Conservation (phyloP, 2,329 filamentous ascomycete genomes). For the Aspergillus luchuensis region DNA sequence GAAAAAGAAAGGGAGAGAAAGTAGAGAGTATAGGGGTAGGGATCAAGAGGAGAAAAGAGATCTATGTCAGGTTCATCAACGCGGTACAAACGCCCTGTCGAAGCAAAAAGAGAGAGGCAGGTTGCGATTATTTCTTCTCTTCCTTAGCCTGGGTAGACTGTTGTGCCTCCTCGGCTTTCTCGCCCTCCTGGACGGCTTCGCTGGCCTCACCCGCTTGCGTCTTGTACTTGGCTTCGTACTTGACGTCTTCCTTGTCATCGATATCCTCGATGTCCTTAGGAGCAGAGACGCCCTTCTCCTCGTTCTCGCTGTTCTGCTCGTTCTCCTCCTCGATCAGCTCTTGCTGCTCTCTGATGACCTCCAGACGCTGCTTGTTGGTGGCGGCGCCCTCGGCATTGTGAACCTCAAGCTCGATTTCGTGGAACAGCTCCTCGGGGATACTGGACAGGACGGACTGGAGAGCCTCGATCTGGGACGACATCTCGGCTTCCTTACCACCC, state of each 20-base stretch:
- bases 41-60: constrained; percentile 8
- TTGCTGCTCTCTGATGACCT: constrained; percentile 97
- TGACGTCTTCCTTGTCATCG: constrained; percentile 79
- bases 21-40: constrained; percentile 18
- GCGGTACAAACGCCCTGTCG: constrained; percentile 2
- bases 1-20: constrained; percentile 15
- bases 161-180: constrained; percentile 34
- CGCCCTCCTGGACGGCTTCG: constrained; percentile 45
- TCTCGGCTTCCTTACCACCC: constrained; percentile 73
- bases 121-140: constrained; percentile 28
- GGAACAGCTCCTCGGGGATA: constrained; percentile 97
- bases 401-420: constrained; percentile 98
- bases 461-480: constrained; percentile 87
- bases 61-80: constrained; percentile 5
- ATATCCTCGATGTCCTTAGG: constrained; percentile 89
- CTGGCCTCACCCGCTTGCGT: constrained; percentile 51
- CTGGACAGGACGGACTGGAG: constrained; percentile 88
- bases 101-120: neutral
- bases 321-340: constrained; percentile 98
- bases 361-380: constrained; percentile 97
- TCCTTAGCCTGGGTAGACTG: constrained; percentile 22
- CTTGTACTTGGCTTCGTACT: constrained; percentile 51
- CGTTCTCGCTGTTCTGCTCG: constrained; percentile 81
- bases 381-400: constrained; percentile 95
- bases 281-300: constrained; percentile 70